Evolutionary conservation across 1,139 yeast species (phyloP), one percentile per base, ranked within the genome.

Genomic region (Saccharomyces pastorianus): DNA sequence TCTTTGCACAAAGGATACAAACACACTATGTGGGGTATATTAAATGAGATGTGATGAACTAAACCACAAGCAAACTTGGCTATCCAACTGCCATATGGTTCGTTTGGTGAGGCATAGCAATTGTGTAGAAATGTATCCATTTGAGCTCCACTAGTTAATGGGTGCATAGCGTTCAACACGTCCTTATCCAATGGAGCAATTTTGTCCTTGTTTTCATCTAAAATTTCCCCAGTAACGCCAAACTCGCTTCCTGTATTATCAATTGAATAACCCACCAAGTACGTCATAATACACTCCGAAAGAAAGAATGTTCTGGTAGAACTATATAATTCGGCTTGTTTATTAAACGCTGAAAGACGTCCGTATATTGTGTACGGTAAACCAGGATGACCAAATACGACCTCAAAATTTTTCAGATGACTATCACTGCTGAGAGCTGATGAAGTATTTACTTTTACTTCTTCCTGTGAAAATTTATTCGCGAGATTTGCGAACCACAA

Each of bases 401-500:
- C 13, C 13, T 38, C 44, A 17, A 38, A 17, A 13, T 17, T 38
- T 20, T 38, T 38, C 25, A 38, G 11, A 8, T 38, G 44, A 20
- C 9, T 2, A 7, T 38, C 44, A 3, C 13, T 17, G 25, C 6
- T 38, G 3, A 20, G 4, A 6, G 0, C 11, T 38, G n/a, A 11
- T 4, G 44, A 8, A 17, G 4, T 38, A 1, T 38, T 13, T 11
- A 38, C 11, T 3, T 9, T 4, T 1, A 38, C 13, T 17, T 42
- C 51, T 29, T 23, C 23, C 17, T 29, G 23, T 42, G 32, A 48
- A 31, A 25, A 14, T 23, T 6, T 25, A 14, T 23, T 46, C 6
- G 50, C 13, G 20, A 50, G 51, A 34, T 52, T 53, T 4, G 57
- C 59, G 9, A 42, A 26, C 61, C 60, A 59, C 4, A 59, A 38